Conservation (phyloP, 2,329 filamentous ascomycete genomes). For the Aureobasidium uvarum region DNA sequence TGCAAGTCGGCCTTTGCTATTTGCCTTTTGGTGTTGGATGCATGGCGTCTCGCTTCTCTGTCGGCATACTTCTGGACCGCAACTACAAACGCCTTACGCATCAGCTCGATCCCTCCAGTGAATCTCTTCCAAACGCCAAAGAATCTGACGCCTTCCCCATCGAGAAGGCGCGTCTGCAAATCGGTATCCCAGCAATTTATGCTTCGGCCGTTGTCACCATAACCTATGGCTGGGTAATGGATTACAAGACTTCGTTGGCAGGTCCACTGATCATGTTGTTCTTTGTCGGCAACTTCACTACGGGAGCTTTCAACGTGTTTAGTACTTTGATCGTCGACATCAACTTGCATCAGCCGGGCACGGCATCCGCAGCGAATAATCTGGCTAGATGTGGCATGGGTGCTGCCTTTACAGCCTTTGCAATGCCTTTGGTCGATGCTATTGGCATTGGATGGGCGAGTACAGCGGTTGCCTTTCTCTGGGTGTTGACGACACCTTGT, state of each 20-base stretch:
- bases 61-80: slow-evolving; percentile 63
- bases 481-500: slow-evolving; percentile 42
- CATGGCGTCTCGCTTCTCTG: slow-evolving; percentile 41
- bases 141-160: slow-evolving; percentile 54
- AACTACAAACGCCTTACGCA: slow-evolving; percentile 69
- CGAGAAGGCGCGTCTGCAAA: slow-evolving; percentile 46
- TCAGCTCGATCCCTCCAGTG: slow-evolving; percentile 48
- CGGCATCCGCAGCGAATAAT: slow-evolving; percentile 43
- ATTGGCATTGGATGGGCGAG: slow-evolving; percentile 49
- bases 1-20: slow-evolving; percentile 47
- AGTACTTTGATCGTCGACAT: slow-evolving; percentile 46
- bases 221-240: slow-evolving; percentile 46
- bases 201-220: slow-evolving; percentile 38
- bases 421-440: slow-evolving; percentile 43
- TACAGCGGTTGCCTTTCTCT: slow-evolving; percentile 46
- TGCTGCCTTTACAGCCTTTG: slow-evolving; percentile 40
- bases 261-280: slow-evolving; percentile 50
- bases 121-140: slow-evolving; percentile 27
- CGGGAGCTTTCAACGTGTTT: slow-evolving; percentile 56
- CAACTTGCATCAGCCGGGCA: slow-evolving; percentile 42
- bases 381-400: slow-evolving; percentile 40
- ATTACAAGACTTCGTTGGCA: slow-evolving; percentile 41
- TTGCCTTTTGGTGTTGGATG: slow-evolving; percentile 43
- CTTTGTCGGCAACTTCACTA: slow-evolving; percentile 55
- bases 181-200: slow-evolving; percentile 41